These are phyloP conservation scores for Diplodia scrobiculata DNA, from an alignment of 2,329 filamentous ascomycete species.

Conservation along the genomic window DNA sequence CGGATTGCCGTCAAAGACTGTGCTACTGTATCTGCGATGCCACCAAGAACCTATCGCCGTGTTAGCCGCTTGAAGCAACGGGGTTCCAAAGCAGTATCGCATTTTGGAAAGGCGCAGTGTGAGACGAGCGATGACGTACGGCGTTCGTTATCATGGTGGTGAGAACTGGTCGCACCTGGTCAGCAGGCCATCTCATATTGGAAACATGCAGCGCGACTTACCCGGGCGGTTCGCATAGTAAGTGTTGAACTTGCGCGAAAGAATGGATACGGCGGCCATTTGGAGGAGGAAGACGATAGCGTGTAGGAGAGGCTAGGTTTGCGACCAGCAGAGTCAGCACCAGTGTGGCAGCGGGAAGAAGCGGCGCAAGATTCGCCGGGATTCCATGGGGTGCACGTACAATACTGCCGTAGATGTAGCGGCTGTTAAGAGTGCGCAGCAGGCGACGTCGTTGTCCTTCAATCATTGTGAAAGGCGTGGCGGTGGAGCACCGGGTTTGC, in stretches of 20 bases:
- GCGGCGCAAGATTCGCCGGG: constrained; percentile 28
- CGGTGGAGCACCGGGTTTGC: constrained; percentile 29
- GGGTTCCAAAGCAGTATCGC: background rate
- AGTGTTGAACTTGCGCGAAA: constrained; percentile 85
- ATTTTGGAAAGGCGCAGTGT: constrained; percentile 15
- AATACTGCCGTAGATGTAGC: constrained; percentile 72
- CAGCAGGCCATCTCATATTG: background rate
- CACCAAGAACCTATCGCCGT: constrained; percentile 70
- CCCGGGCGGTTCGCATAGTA: constrained; percentile 90
- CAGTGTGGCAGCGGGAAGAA: constrained; percentile 4
- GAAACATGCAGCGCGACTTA: constrained; percentile 47
- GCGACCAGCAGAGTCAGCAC: constrained; percentile 29
- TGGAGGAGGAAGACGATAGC: constrained; percentile 82
- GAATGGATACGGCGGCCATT: constrained; percentile 79
- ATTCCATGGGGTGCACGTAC: constrained; percentile 56
- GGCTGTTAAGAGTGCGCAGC: constrained; percentile 66
- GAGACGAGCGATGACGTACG: constrained; percentile 52
- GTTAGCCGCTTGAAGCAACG: background rate
- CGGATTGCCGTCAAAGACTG: constrained; percentile 87
- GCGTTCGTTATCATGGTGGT: constrained; percentile 99
- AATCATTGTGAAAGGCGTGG: constrained; percentile 38
- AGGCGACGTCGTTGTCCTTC: constrained; percentile 58
- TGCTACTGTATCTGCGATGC: constrained; percentile 93
- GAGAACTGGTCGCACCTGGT: constrained; percentile 61
- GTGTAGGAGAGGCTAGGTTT: constrained; percentile 79